Percentiles rank a stretch among this genome's conserved stretches.
These are phyloP conservation scores for Penicillium goetzii DNA, from an alignment of 495 filamentous ascomycete species.

Conservation along the genomic window DNA sequence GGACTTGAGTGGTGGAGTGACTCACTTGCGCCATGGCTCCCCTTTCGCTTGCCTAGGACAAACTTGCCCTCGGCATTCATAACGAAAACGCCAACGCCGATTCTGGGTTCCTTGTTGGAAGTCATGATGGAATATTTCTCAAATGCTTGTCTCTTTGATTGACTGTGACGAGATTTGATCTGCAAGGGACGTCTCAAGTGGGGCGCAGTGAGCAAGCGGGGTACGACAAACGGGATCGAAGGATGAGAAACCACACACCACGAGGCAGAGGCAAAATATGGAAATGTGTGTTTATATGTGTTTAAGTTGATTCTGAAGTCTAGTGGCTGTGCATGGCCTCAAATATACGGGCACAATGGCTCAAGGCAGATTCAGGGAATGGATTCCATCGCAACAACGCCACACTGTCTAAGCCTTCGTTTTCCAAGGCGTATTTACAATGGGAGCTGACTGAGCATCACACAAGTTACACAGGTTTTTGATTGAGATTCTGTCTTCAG, in stretches of 20 bases:
- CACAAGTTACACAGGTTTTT: neutral
- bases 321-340: constrained; percentile 1
- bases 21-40: constrained; percentile 44
- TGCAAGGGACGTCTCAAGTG: constrained; percentile 3
- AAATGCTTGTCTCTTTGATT: neutral
- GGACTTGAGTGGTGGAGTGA: neutral
- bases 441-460: neutral
- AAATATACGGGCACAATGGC: neutral
- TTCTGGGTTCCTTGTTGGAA: constrained; percentile 25
- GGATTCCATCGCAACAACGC: neutral
- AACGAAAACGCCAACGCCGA: constrained; percentile 42
- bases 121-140: neutral
- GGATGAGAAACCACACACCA: neutral
- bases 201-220: constrained; percentile 1
- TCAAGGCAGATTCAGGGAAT: neutral
- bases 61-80: constrained; percentile 37
- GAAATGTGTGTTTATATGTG: neutral
- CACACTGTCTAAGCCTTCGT: neutral
- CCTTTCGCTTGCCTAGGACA: constrained; percentile 39
- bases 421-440: neutral
- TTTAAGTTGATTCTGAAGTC: neutral
- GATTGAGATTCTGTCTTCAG: neutral
- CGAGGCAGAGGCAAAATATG: neutral
- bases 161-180: neutral
- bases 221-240: neutral